Evolutionary conservation across 345 rosid species (phyloP).

Genomic region (Populus nigra): DNA sequence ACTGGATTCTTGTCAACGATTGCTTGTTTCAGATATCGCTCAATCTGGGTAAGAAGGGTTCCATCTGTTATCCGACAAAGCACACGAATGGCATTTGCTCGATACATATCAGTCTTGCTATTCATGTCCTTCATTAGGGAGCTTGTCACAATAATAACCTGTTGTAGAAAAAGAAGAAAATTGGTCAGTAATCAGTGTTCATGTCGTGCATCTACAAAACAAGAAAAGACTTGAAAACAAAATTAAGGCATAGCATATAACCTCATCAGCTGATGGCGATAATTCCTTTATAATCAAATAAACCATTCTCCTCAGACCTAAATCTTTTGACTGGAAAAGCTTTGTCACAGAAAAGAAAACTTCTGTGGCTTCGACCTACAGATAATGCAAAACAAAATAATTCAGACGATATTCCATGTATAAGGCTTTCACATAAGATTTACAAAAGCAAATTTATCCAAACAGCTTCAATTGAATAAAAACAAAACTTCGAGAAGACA

Average conservation of each 20-base stretch:
- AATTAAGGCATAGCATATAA: slow-evolving; percentile 24
- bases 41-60: slow-evolving; percentile 86
- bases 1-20: slow-evolving; percentile 98
- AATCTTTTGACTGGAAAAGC: slow-evolving; percentile 91
- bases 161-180: neutral
- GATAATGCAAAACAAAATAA: slow-evolving; percentile 10
- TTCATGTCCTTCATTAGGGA: slow-evolving; percentile 99
- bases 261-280: slow-evolving; percentile 99
- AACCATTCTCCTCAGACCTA: slow-evolving; percentile 96
- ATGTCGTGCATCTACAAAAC: neutral
- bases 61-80: slow-evolving; percentile 95
- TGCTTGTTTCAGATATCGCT: slow-evolving; percentile 95
- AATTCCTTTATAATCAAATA: slow-evolving; percentile 95
- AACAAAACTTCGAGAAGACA: neutral
- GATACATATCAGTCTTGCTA: slow-evolving; percentile 96
- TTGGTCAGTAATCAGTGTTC: slow-evolving; percentile 15
- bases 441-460: neutral
- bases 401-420: slow-evolving; percentile 1
- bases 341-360: slow-evolving; percentile 95
- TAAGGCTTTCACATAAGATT: neutral
- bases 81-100: slow-evolving; percentile 97
- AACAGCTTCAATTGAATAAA: neutral
- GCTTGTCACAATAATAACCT: slow-evolving; percentile 99
- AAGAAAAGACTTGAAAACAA: neutral
- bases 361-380: slow-evolving; percentile 86